These are phyloP conservation scores for Sporothrix luriei DNA, from an alignment of 2,329 filamentous ascomycete species.

Conservation along the genomic window DNA sequence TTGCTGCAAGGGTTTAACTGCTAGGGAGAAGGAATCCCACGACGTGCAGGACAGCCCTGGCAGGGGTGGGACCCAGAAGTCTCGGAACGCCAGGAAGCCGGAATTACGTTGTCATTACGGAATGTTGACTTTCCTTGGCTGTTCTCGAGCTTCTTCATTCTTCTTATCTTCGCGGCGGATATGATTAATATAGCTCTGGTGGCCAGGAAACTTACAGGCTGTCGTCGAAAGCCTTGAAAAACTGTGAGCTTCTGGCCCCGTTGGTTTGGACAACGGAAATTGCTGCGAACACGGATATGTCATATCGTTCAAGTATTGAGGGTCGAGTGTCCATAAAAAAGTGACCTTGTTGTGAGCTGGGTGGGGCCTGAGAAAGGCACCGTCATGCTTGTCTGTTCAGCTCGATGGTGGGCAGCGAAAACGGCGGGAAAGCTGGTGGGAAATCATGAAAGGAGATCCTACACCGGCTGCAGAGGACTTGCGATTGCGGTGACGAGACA, in stretches of 20 bases:
- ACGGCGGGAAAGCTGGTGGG: background rate
- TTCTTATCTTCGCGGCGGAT: background rate
- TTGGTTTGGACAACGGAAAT: too few relatives aligned
- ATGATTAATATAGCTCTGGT: background rate
- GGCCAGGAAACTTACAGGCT: too few relatives aligned
- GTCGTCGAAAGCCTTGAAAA: background rate
- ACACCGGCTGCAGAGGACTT: background rate
- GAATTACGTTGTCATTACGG: conserved; percentile 21
- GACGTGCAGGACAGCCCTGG: background rate
- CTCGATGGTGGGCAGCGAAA: background rate
- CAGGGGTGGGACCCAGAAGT: background rate
- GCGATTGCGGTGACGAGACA: conserved; percentile 6
- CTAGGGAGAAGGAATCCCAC: background rate
- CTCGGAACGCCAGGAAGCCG: background rate
- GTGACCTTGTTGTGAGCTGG: too few relatives aligned
- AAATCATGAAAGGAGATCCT: background rate
- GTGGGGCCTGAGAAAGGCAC: too few relatives aligned
- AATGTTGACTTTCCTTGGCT: background rate
- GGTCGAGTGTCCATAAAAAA: too few relatives aligned
- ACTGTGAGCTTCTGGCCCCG: background rate
- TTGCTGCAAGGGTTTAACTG: conserved; percentile 16
- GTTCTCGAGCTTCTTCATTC: background rate
- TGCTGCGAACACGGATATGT: too few relatives aligned
- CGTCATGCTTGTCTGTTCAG: too few relatives aligned
- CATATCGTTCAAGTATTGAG: too few relatives aligned